Percentiles rank a stretch among this genome's conserved stretches.
Conservation (phyloP, 805 yeast genomes). For the Myxozyma monticola region DNA sequence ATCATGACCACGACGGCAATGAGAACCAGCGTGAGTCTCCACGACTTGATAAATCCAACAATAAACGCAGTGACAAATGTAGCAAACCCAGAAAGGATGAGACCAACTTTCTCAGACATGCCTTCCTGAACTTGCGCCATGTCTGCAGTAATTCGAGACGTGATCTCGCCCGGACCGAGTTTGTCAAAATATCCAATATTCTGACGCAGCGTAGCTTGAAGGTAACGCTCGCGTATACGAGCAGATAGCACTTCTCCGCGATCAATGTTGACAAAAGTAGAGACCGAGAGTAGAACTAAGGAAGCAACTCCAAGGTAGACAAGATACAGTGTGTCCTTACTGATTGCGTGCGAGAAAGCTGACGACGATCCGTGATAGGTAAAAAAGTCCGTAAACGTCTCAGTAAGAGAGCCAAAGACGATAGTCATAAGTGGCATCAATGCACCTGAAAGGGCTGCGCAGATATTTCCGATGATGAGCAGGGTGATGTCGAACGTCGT, state of each 20-base stretch:
- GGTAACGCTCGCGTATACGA: slow-evolving; percentile 42
- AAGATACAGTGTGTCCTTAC: slow-evolving; percentile 38
- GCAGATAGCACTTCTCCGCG: too few relatives aligned
- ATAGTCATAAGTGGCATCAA: slow-evolving; percentile 44
- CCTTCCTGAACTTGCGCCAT: slow-evolving; percentile 48
- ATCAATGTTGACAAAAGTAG: slow-evolving; percentile 40
- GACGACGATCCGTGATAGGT: slow-evolving; percentile 10
- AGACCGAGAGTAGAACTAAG: slow-evolving; percentile 37
- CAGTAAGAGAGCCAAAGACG: too few relatives aligned
- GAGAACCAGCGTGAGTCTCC: slow-evolving; percentile 41
- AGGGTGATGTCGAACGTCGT: slow-evolving; percentile 29
- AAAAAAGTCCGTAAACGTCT: slow-evolving; percentile 39
- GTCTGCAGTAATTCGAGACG: slow-evolving; percentile 44
- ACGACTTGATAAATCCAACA: slow-evolving; percentile 40
- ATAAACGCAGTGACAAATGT: slow-evolving; percentile 42
- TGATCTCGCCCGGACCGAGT: too few relatives aligned
- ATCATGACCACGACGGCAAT: slow-evolving; percentile 38
- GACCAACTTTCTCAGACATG: slow-evolving; percentile 44
- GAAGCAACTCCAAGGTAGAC: slow-evolving; percentile 17
- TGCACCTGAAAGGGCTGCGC: slow-evolving; percentile 22
- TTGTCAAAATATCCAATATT: too few relatives aligned
- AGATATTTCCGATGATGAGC: slow-evolving; percentile 37
- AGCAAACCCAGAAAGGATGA: slow-evolving; percentile 40
- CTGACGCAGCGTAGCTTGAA: slow-evolving; percentile 42
- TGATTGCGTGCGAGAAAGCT: slow-evolving; percentile 39